phyloP scores from a whole-genome alignment of 2,329 filamentous ascomycete genomes.

The Lasiodiplodia theobromae region DNA sequence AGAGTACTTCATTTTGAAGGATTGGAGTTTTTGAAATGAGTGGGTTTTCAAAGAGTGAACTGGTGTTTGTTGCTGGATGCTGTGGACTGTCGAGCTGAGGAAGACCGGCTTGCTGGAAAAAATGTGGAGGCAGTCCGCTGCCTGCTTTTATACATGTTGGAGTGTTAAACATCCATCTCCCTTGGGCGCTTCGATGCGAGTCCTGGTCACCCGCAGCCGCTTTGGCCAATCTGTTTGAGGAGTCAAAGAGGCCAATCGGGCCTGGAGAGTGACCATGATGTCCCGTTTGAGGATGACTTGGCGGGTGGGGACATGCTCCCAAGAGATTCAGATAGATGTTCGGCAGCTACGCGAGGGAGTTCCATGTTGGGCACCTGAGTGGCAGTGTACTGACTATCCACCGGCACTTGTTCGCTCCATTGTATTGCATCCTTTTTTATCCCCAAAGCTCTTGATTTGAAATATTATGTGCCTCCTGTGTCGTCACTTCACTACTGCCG shows the following conservation, averaged over 20 bases:
- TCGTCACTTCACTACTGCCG: neutral
- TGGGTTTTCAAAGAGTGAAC: slow-evolving; percentile 11
- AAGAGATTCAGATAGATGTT: slow-evolving; percentile 27
- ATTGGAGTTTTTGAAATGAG: neutral
- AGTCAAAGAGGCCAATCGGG: slow-evolving; percentile 3
- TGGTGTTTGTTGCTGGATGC: neutral
- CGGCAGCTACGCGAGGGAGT: slow-evolving; percentile 7
- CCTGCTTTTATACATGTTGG: slow-evolving; percentile 6
- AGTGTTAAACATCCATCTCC: neutral
- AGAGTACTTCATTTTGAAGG: slow-evolving; percentile 22
- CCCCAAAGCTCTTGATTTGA: neutral
- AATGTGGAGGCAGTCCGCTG: neutral
- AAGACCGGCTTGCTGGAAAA: slow-evolving; percentile 20
- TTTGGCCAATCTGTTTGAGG: neutral
- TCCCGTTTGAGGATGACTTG: neutral
- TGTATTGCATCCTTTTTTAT: neutral
- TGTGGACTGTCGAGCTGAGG: slow-evolving; percentile 4
- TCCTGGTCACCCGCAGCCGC: neutral
- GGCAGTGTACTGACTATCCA: slow-evolving; percentile 8
- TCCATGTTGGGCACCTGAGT: neutral
- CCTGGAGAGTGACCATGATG: neutral
- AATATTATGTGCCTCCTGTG: neutral
- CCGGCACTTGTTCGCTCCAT: neutral
- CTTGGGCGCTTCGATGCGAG: neutral
- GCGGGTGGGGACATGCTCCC: slow-evolving; percentile 13